These are phyloP conservation scores for Candida ponderosae DNA, from an alignment of 805 yeast genomes.

Conservation along the genomic window DNA sequence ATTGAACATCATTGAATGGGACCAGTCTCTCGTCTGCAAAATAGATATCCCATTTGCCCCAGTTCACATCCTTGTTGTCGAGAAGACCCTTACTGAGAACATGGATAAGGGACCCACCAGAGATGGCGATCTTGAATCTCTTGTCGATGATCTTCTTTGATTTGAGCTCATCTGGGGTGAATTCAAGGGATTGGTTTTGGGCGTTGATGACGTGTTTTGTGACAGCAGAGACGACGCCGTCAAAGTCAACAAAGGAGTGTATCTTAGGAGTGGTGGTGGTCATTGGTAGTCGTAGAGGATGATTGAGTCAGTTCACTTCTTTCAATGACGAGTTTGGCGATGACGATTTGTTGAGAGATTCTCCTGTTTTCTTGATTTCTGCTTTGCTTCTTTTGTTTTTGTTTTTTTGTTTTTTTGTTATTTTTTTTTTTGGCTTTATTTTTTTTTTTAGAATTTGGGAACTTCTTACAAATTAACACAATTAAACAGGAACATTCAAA, in stretches of 20 bases:
- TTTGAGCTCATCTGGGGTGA: conserved; percentile 8
- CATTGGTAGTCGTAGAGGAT: conserved; percentile 33
- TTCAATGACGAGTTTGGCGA: no score
- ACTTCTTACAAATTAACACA: no score
- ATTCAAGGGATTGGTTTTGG: conserved; percentile 48
- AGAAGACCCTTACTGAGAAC: conserved; percentile 84
- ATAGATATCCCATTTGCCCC: conserved; percentile 94
- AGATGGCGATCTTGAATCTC: conserved; percentile 82
- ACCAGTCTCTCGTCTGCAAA: conserved; percentile 96
- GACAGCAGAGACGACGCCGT: conserved; percentile 92
- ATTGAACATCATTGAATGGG: conserved; percentile 73
- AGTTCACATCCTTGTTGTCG: conserved; percentile 66
- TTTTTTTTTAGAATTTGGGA: no score
- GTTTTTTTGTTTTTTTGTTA: no score
- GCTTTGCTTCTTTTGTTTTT: no score
- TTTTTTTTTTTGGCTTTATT: no score
- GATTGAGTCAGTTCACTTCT: no score
- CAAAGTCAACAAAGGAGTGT: conserved; percentile 84
- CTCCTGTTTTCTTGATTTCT: no score
- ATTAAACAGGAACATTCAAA: no score
- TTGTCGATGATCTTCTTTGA: conserved; percentile 36
- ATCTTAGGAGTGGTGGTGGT: conserved; percentile 91
- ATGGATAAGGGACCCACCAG: conserved; percentile 88
- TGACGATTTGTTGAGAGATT: no score
- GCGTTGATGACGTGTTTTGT: conserved; percentile 91